A percentile compares a stretch with the other conserved stretches of the same genome.
Conservation (phyloP, 441 rosid species). For the Gossypium laxum region DNA sequence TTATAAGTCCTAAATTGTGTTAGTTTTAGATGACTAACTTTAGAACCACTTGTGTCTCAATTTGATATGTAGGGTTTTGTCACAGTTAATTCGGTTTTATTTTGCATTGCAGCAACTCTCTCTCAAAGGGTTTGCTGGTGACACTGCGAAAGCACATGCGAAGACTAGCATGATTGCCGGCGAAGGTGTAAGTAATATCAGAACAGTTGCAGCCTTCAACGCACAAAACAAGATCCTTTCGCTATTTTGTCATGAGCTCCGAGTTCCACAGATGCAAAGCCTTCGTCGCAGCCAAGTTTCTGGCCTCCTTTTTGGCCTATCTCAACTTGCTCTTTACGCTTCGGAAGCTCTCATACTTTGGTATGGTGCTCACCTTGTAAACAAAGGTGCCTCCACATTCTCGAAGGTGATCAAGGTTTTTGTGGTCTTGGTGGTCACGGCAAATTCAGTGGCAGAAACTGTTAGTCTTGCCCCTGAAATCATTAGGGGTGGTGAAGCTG, state of each 20-base stretch:
- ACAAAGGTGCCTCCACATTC: conserved; percentile 76
- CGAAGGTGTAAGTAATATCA: conserved; percentile 92
- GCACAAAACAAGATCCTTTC: conserved; percentile 80
- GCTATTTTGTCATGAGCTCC: conserved; percentile 69
- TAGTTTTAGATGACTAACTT: not conserved
- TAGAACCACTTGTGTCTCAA: not conserved
- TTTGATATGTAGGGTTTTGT: not conserved
- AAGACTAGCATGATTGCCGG: conserved; percentile 99
- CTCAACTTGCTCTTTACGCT: conserved; percentile 83
- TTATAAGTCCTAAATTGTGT: not conserved
- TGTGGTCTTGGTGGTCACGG: conserved; percentile 80
- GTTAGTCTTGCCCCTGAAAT: conserved; percentile 98
- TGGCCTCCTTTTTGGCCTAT: conserved; percentile 82
- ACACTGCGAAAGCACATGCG: conserved; percentile 96
- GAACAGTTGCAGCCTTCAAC: conserved; percentile 96
- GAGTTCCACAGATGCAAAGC: conserved; percentile 63
- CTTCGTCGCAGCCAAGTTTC: conserved; percentile 68
- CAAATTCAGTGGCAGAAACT: conserved; percentile 95
- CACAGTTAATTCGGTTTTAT: conserved; percentile 20
- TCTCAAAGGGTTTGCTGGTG: conserved; percentile 93
- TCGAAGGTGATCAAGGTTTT: conserved; percentile 97
- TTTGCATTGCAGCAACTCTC: conserved; percentile 61
- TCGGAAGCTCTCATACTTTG: conserved; percentile 93
- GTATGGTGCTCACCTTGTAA: conserved; percentile 91
- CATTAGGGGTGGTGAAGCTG: conserved; percentile 92